Conservation (phyloP, 164 flowering plant species). For the Aristolochia fimbriata region DNA sequence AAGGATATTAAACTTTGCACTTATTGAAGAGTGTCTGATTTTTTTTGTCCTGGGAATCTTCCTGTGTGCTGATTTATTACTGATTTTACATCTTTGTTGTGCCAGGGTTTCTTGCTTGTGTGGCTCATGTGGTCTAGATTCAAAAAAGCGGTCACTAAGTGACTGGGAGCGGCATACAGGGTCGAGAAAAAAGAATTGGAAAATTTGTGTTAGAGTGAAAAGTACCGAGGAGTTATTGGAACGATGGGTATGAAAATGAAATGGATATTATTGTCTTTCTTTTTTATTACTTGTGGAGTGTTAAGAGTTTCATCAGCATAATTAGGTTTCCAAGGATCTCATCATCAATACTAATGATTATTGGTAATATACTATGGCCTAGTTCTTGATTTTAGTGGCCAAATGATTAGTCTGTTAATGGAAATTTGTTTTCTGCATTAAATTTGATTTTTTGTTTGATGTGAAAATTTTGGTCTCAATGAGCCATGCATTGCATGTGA, state of each 20-base stretch:
- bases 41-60: not conserved
- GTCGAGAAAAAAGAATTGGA: constrained; percentile 81
- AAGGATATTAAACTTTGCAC: constrained; percentile 19
- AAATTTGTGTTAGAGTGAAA: constrained; percentile 70
- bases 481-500: too few species aligned
- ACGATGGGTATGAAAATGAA: constrained; percentile 72
- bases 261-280: not conserved
- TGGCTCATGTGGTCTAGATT: constrained; percentile 74
- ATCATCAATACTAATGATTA: too few species aligned
- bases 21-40: not conserved
- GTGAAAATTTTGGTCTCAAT: too few species aligned
- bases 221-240: constrained; percentile 72
- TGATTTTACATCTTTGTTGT: constrained; percentile 1
- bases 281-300: too few species aligned
- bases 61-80: not conserved
- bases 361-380: too few species aligned
- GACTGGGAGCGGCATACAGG: constrained; percentile 97
- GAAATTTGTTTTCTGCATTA: too few species aligned
- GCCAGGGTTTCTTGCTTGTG: constrained; percentile 88
- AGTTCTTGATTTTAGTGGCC: too few species aligned
- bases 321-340: too few species aligned
- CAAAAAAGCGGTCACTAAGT: constrained; percentile 64
- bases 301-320: too few species aligned
- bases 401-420: too few species aligned
- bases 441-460: too few species aligned